Evolutionary conservation across 768 basidiomycete species (phyloP).

Genomic region (Favolaschia claudopus): DNA sequence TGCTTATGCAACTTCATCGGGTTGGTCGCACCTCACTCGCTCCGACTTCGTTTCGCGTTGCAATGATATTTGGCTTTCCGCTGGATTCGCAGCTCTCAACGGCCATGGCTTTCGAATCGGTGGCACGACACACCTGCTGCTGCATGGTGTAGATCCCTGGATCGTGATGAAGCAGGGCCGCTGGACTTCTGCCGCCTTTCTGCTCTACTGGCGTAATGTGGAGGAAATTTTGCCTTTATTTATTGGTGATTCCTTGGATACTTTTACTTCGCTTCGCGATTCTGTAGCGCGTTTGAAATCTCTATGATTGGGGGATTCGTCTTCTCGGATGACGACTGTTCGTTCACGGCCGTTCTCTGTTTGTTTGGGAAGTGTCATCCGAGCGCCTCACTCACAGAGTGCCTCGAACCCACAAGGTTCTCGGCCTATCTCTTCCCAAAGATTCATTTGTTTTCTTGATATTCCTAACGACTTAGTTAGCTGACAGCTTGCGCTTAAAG

Average conservation of each 20-base stretch:
- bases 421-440: no score
- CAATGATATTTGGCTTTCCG: not conserved
- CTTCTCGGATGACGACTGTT: no score
- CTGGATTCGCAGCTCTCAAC: not conserved
- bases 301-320: not conserved
- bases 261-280: not conserved
- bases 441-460: no score
- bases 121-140: not conserved
- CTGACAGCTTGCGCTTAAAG: no score
- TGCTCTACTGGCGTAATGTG: not conserved
- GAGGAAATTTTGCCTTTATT: no score
- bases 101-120: not conserved
- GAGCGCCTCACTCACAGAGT: no score
- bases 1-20: not conserved
- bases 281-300: not conserved
- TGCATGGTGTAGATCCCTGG: not conserved
- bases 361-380: no score
- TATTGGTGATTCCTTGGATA: not conserved
- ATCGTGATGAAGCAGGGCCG: not conserved
- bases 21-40: not conserved
- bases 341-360: no score
- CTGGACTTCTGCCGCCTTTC: not conserved
- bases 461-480: no score
- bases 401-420: no score
- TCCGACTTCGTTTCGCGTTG: not conserved